Base-by-base conservation (phyloP, 768 basidiomycete genomes). In the Boletus edulis region DNA sequence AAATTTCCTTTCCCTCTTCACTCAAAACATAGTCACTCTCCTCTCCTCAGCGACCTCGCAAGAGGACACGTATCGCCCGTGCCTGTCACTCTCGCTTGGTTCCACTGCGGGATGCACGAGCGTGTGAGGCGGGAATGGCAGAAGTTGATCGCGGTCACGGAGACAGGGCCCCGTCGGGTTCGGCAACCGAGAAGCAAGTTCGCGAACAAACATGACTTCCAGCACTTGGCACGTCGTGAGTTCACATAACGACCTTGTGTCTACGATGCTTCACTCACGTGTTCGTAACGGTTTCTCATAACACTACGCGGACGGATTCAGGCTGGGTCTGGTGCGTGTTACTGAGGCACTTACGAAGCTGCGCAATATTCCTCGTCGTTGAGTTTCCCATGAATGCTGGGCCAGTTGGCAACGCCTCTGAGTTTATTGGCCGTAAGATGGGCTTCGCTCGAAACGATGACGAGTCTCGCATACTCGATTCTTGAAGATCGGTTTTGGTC, bases 151-250 rank as follows among this genome's bases (percentile, higher is more conserved):
- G 68, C 62, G 11, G 64, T 65, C 44, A 73, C 62, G 4, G 69
- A 61, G 32, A 77, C 55, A 1, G 71, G 64, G n/a, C n/a, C n/a
- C n/a, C 3, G 61, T 58, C 31, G 63, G 53, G 10, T 56, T 42
- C 8, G 68, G 64, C 14, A 74, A 60, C 35, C 68, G 74, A 13
- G 65, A 66, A 4, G 64, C 66, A 5, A 77, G 65, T 44, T 74
- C 72, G 18, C 69, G 68, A 9, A 66, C 57, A 52, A 76, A 74
- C 63, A 75, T 66, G 38, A 75, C 51, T 47, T 63, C 61, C n/a
- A 76, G 57, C 2, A 73, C 70, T 76, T 7, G 34, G 0, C 13
- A 35, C 14, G 34, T 35, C 34, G n/a, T 51, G 0, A 44, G 29
- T 51, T n/a, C 20, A 20, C 31, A 41, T n/a, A n/a, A 22, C 22